Percentiles rank a stretch among this genome's conserved stretches.
Evolutionary conservation across 495 filamentous ascomycete genomes (phyloP).

Genomic region (Jackrogersella minutella): DNA sequence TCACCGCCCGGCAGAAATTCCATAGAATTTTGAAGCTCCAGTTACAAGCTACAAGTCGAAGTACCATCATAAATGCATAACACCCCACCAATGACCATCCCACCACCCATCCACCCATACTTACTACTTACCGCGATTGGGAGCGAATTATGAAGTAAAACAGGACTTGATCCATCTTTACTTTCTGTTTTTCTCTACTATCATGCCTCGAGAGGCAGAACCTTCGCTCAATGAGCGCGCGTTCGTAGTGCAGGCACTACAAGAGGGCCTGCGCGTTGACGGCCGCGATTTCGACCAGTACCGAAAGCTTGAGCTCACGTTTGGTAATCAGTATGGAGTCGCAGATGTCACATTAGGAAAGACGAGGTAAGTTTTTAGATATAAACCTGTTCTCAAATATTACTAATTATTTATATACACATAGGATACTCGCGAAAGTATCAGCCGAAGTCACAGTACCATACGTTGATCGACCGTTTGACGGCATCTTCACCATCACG

Average conservation of each 20-base stretch:
- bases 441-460: constrained; percentile 88
- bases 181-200: constrained; percentile 24
- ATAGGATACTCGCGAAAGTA: constrained; percentile 81
- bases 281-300: constrained; percentile 80
- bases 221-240: constrained; percentile 80
- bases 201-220: constrained; percentile 89
- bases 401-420: not conserved
- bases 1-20: constrained; percentile 48
- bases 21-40: constrained; percentile 23
- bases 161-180: constrained; percentile 11
- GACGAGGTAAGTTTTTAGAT: constrained; percentile 69
- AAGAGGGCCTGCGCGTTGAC: constrained; percentile 81
- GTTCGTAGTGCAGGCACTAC: constrained; percentile 78
- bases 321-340: constrained; percentile 90
- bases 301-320: constrained; percentile 76
- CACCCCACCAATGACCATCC: constrained; percentile 43
- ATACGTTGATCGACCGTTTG: constrained; percentile 87
- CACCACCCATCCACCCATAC: constrained; percentile 26
- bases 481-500: constrained; percentile 90
- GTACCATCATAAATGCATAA: constrained; percentile 12
- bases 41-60: too few relatives aligned
- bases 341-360: constrained; percentile 89
- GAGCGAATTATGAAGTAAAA: constrained; percentile 30
- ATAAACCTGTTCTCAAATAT: too few relatives aligned
- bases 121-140: constrained; percentile 7